phyloP scores from a whole-genome alignment of 345 rosid genomes.

The Aquilaria sinensis region DNA sequence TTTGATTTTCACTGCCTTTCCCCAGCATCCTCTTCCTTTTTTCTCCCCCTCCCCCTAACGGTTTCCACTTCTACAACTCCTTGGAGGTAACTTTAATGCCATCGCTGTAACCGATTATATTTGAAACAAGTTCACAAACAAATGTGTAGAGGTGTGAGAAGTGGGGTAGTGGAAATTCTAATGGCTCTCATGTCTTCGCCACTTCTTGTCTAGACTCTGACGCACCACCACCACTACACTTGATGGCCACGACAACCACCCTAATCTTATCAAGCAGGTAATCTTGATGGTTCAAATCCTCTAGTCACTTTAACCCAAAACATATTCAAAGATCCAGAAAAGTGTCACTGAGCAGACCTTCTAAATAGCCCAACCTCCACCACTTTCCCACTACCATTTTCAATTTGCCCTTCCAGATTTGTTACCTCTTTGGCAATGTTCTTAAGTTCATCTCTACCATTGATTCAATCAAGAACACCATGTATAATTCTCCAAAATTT shows the following conservation, averaged over 20 bases:
- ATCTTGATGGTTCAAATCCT: constrained; percentile 16
- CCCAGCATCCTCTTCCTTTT: too few relatives aligned
- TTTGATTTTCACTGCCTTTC: too few relatives aligned
- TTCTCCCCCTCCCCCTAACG: too few relatives aligned
- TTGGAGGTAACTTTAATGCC: too few relatives aligned
- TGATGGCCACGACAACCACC: constrained; percentile 13
- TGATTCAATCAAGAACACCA: constrained; percentile 26
- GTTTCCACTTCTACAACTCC: too few relatives aligned
- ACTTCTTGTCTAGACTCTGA: constrained; percentile 66
- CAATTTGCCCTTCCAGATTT: constrained; percentile 54
- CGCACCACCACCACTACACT: constrained; percentile 20
- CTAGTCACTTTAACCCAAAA: constrained; percentile 26
- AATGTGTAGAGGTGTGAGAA: constrained; percentile 9
- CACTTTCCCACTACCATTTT: constrained; percentile 23
- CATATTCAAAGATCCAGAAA: constrained; percentile 20
- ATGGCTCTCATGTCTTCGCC: constrained; percentile 74
- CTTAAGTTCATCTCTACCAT: constrained; percentile 11
- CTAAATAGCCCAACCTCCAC: constrained; percentile 8
- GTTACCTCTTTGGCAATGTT: constrained; percentile 25
- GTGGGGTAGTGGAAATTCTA: constrained; percentile 82
- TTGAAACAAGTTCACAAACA: too few relatives aligned
- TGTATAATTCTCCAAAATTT: constrained; percentile 56
- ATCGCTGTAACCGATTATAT: too few relatives aligned
- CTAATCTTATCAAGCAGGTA: constrained; percentile 15
- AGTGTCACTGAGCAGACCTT: constrained; percentile 11